A percentile compares a stretch with the other conserved stretches of the same genome.
Evolutionary conservation across 495 filamentous ascomycete genomes (phyloP).

Genomic region (Penicillium salamii): DNA sequence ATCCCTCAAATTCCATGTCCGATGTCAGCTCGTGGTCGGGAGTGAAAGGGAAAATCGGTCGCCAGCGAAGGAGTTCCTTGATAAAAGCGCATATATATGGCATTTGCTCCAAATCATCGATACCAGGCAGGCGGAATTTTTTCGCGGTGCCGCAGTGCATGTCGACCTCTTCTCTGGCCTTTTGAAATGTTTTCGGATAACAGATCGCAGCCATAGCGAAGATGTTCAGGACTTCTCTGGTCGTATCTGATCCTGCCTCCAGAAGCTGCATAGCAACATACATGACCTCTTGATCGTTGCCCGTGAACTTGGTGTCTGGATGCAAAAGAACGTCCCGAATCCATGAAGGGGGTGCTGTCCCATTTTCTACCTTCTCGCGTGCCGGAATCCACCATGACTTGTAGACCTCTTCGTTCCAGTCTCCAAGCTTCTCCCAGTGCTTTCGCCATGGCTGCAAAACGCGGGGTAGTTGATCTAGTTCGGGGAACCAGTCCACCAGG

Average conservation of each 20-base stretch:
- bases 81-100: conserved; percentile 30
- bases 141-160: conserved; percentile 24
- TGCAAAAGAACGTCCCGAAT: conserved; percentile 34
- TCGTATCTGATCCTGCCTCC: conserved; percentile 46
- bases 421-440: conserved; percentile 28
- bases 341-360: conserved; percentile 26
- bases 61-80: conserved; percentile 36
- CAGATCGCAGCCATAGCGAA: conserved; percentile 34
- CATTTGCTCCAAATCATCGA: conserved; percentile 25
- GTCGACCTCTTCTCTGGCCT: conserved; percentile 37
- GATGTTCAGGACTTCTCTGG: conserved; percentile 36
- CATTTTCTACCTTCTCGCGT: conserved; percentile 15
- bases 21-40: conserved; percentile 31
- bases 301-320: conserved; percentile 32
- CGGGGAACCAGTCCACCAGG: conserved; percentile 40
- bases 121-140: conserved; percentile 29
- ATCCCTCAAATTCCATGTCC: conserved; percentile 52
- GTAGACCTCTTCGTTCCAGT: conserved; percentile 31
- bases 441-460: conserved; percentile 40
- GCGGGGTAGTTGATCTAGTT: conserved; percentile 28
- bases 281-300: conserved; percentile 43
- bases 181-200: conserved; percentile 25
- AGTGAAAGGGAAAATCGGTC: conserved; percentile 30
- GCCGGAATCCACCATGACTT: conserved; percentile 35
- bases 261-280: conserved; percentile 39